Conservation (phyloP, 257 asterid genomes). For the Linaria vulgaris region DNA sequence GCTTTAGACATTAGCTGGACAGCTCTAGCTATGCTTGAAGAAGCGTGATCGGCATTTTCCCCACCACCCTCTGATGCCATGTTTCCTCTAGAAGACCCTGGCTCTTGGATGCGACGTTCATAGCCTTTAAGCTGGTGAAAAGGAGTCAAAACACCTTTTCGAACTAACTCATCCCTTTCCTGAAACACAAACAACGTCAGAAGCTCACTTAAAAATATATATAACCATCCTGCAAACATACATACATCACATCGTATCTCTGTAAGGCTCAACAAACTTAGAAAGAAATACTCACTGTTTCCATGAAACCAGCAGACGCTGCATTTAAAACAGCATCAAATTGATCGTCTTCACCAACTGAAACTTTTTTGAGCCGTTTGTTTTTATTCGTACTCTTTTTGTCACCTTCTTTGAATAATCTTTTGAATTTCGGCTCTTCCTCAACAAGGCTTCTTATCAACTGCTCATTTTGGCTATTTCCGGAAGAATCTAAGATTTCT, state of each 20-base stretch:
- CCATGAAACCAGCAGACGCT: conserved; percentile 87
- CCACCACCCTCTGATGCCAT: conserved; percentile 32
- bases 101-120: conserved; percentile 82
- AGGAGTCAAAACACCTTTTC: conserved; percentile 94
- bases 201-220: conserved; percentile 11
- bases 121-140: conserved; percentile 93
- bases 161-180: conserved; percentile 94
- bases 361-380: conserved; percentile 56
- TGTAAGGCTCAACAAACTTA: conserved; percentile 11
- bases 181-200: conserved; percentile 41
- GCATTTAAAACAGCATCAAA: conserved; percentile 85
- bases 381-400: conserved; percentile 41
- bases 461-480: conserved; percentile 33
- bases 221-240: conserved; percentile 12
- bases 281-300: conserved; percentile 69
- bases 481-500: conserved; percentile 57
- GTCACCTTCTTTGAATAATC: conserved; percentile 39
- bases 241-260: conserved; percentile 17
- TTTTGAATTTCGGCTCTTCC: conserved; percentile 58
- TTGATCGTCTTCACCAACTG: conserved; percentile 70
- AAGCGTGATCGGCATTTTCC: conserved; percentile 45
- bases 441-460: conserved; percentile 53
- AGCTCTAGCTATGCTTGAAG: conserved; percentile 77
- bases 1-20: conserved; percentile 72
- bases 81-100: conserved; percentile 54